A percentile compares a stretch with the other conserved stretches of the same genome.
Conservation (phyloP, 148 eudicot species). For the Polygonum maritimum region DNA sequence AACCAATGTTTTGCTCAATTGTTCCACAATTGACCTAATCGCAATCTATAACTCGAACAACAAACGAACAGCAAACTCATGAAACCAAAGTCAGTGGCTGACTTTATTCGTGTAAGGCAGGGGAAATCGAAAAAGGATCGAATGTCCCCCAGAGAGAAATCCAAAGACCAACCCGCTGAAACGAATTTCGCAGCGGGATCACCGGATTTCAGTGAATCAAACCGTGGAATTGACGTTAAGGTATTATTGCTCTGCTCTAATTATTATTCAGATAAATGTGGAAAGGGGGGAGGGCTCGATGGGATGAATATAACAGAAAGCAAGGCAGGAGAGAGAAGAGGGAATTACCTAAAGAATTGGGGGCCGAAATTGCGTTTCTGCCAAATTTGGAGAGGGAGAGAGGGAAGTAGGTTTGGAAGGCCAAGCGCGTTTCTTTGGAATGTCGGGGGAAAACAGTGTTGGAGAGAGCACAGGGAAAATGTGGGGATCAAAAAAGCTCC, state of each 20-base stretch:
- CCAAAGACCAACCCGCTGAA: constrained; percentile 23
- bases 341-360: not conserved
- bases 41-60: not conserved
- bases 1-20: not conserved
- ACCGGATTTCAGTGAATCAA: not conserved
- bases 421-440: constrained; percentile 5
- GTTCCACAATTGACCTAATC: constrained; percentile 4
- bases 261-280: not conserved
- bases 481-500: not conserved
- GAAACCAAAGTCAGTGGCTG: not conserved
- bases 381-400: constrained; percentile 8
- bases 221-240: constrained; percentile 9
- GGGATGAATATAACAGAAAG: not conserved
- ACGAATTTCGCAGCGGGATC: constrained; percentile 11
- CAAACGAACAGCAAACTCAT: not conserved
- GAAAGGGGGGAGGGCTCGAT: not conserved
- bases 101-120: not conserved
- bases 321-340: not conserved
- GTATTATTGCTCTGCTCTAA: not conserved
- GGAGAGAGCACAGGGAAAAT: not conserved
- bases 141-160: constrained; percentile 20
- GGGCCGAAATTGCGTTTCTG: constrained; percentile 9
- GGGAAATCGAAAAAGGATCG: not conserved
- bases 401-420: constrained; percentile 8
- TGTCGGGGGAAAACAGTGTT: not conserved